Evolutionary conservation across 2,329 filamentous ascomycete species (phyloP).

Genomic region (Neonectria punicea): DNA sequence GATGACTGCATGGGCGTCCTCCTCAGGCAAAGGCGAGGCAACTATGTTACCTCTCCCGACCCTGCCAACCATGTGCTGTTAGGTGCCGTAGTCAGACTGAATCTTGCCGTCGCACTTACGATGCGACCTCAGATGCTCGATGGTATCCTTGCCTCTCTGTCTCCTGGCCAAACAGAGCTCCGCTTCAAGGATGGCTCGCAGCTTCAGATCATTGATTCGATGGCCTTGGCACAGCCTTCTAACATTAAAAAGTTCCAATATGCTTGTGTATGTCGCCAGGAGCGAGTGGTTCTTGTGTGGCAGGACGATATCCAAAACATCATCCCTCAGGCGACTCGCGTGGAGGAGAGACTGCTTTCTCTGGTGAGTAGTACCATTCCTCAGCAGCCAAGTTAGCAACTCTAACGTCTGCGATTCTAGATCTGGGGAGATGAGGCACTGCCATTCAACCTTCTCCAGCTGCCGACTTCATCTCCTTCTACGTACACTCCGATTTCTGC

Average conservation of each 20-base stretch:
- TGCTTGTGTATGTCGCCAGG: slow-evolving; percentile 13
- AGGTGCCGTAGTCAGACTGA: slow-evolving; percentile 4
- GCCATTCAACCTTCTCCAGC: slow-evolving; percentile 16
- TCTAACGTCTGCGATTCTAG: not conserved
- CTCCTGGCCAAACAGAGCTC: slow-evolving; percentile 6
- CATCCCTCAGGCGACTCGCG: slow-evolving; percentile 11
- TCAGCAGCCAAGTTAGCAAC: not conserved
- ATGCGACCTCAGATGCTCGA: slow-evolving; percentile 22
- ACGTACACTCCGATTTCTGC: slow-evolving; percentile 5
- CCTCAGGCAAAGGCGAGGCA: slow-evolving; percentile 4
- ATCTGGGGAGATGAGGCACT: slow-evolving; percentile 13
- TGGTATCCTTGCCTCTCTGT: slow-evolving; percentile 8
- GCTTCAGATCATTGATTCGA: slow-evolving; percentile 12
- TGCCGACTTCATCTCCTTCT: slow-evolving; percentile 7
- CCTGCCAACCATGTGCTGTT: not conserved
- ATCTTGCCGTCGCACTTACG: slow-evolving; percentile 8
- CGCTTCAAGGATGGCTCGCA: slow-evolving; percentile 21
- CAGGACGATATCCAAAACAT: slow-evolving; percentile 17
- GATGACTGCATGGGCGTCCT: slow-evolving; percentile 10
- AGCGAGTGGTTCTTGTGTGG: slow-evolving; percentile 7
- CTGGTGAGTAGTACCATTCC: not conserved
- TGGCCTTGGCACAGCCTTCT: slow-evolving; percentile 7
- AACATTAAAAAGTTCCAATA: slow-evolving; percentile 18
- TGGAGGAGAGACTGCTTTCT: slow-evolving; percentile 12
- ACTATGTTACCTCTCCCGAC: slow-evolving; percentile 17